Conservation (phyloP, 163 green algal genomes). For the Chlamydomonas reinhardtii region DNA sequence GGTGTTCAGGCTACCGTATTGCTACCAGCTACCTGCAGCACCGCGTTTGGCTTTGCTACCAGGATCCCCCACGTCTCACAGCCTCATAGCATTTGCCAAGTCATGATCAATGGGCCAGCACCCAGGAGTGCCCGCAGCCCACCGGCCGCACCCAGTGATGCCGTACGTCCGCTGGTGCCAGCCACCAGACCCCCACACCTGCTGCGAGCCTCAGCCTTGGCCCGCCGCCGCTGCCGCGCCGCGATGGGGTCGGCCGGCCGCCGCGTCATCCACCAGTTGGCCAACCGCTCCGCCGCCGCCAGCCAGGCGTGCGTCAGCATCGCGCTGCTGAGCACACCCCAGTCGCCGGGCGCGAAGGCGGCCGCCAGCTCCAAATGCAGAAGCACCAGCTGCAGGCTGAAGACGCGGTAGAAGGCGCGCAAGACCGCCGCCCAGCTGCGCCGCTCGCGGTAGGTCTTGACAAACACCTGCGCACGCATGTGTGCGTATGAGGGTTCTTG, state of each 20-base stretch:
- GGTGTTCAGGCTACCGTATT: too few relatives aligned
- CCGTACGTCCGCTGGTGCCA: too few relatives aligned
- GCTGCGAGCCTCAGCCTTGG: not conserved
- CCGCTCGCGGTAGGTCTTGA: conserved; percentile 63
- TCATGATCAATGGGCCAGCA: too few relatives aligned
- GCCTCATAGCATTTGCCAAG: too few relatives aligned
- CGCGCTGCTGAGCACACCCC: conserved; percentile 19
- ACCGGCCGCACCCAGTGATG: too few relatives aligned
- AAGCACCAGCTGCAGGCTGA: conserved; percentile 52
- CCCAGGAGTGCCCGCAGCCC: too few relatives aligned
- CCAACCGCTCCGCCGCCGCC: conserved; percentile 21
- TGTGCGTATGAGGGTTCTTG: not conserved
- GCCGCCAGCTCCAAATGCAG: conserved; percentile 47
- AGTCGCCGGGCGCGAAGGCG: conserved; percentile 11
- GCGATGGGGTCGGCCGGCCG: not conserved
- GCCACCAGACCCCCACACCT: too few relatives aligned
- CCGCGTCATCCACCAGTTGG: conserved; percentile 42
- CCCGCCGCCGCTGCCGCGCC: not conserved
- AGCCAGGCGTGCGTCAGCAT: conserved; percentile 48
- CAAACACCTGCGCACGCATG: conserved; percentile 49
- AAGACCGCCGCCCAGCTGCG: conserved; percentile 50
- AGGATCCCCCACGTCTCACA: too few relatives aligned
- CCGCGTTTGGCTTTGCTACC: too few relatives aligned
- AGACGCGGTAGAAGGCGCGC: conserved; percentile 62
- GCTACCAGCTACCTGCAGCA: too few relatives aligned